Evolutionary conservation across 2,329 filamentous ascomycete species (phyloP).

Genomic region (Fusarium udum): DNA sequence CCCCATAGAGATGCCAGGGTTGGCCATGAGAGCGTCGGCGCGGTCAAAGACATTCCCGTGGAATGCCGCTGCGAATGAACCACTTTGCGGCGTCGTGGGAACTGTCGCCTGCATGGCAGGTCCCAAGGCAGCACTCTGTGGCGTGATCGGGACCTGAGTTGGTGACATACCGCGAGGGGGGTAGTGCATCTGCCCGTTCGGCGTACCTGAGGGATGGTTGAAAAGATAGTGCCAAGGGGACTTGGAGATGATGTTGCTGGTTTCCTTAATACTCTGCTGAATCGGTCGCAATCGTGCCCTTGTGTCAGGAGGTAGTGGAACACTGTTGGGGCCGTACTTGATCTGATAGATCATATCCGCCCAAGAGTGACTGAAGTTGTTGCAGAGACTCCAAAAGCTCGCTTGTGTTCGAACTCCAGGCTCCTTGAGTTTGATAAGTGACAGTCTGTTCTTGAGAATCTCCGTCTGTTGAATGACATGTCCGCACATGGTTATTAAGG

Average conservation of each 20-base stretch:
- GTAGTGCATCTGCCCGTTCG: slow-evolving; percentile 34
- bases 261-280: slow-evolving; percentile 84
- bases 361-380: slow-evolving; percentile 77
- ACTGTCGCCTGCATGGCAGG: slow-evolving; percentile 92
- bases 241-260: slow-evolving; percentile 73
- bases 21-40: slow-evolving; percentile 66
- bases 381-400: slow-evolving; percentile 76
- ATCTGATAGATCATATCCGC: slow-evolving; percentile 70
- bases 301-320: slow-evolving; percentile 71
- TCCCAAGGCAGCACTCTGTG: slow-evolving; percentile 86
- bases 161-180: slow-evolving; percentile 43
- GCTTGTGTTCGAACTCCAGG: slow-evolving; percentile 74
- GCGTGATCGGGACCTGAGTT: slow-evolving; percentile 74
- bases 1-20: slow-evolving; percentile 66
- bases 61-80: slow-evolving; percentile 64
- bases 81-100: slow-evolving; percentile 72
- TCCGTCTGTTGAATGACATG: slow-evolving; percentile 78
- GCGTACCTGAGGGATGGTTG: slow-evolving; percentile 20
- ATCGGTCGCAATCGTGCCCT: slow-evolving; percentile 80
- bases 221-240: slow-evolving; percentile 65
- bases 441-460: slow-evolving; percentile 76
- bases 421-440: slow-evolving; percentile 85
- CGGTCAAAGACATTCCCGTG: slow-evolving; percentile 68
- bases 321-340: slow-evolving; percentile 62
- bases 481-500: slow-evolving; percentile 76